Evolutionary conservation across 306 rosid genomes (phyloP).

Genomic region (Trifolium repens): DNA sequence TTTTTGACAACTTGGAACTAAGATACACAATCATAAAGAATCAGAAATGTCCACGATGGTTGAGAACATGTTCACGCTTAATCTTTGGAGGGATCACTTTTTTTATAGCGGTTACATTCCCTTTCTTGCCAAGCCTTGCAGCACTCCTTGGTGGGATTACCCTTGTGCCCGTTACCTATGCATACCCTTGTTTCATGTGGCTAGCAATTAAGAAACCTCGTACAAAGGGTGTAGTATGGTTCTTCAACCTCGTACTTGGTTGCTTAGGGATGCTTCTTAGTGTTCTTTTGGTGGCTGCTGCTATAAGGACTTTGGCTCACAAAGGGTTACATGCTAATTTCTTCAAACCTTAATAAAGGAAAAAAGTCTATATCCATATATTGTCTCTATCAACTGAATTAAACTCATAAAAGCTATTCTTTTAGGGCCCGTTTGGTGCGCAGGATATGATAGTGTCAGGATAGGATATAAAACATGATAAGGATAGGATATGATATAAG

Average conservation of each 20-base stretch:
- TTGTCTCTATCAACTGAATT: no score
- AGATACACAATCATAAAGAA: slow-evolving; percentile 54
- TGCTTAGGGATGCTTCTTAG: slow-evolving; percentile 60
- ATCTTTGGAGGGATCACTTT: slow-evolving; percentile 61
- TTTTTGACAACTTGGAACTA: slow-evolving; percentile 66
- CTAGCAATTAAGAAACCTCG: slow-evolving; percentile 61
- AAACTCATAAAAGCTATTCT: neutral
- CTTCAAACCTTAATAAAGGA: slow-evolving; percentile 52
- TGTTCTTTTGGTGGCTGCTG: slow-evolving; percentile 54
- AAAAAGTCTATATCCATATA: no score
- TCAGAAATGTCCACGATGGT: slow-evolving; percentile 42
- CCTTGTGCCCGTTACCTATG: slow-evolving; percentile 59
- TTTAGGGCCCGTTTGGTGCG: no score
- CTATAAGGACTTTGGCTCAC: slow-evolving; percentile 46
- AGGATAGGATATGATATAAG: no score
- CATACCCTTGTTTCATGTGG: slow-evolving; percentile 88
- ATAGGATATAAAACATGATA: no score
- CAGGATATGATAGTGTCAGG: no score
- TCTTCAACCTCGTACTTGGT: slow-evolving; percentile 55
- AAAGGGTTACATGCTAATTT: slow-evolving; percentile 62
- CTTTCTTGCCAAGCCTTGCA: slow-evolving; percentile 60
- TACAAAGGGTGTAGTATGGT: slow-evolving; percentile 42
- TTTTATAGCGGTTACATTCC: slow-evolving; percentile 58
- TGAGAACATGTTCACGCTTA: slow-evolving; percentile 45
- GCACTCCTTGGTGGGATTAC: slow-evolving; percentile 61